Evolutionary conservation across 495 filamentous ascomycete species (phyloP), one percentile per base, ranked within the genome.

Genomic region (Xylaria cubensis): DNA sequence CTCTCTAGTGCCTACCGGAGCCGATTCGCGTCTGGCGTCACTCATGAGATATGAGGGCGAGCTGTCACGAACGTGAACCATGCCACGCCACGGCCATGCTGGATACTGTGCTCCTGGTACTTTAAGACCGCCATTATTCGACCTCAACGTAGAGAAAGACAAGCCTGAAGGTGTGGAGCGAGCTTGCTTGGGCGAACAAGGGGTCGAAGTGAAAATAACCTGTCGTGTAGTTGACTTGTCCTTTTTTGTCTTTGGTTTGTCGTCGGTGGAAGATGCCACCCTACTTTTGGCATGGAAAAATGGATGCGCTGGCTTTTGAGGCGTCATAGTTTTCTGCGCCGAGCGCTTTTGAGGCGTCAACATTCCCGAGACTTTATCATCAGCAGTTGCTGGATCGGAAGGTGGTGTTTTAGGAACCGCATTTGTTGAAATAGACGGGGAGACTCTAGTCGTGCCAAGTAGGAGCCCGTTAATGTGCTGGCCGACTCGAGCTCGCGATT

Each of bases 291-390:
- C 85, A 6, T 85, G 65, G 76, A 97, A 97, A 76, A 97, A 97
- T 0, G 94, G 94, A 82, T 97, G 94, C 0, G 92, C 91, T 3
- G 87, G 71, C 76, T 93, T 97, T 29, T 80, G 66, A 41, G 88
- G 80, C 41, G 79, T 29, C 4, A 24, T 29, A 29, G 26, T 29
- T 29, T 29, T 29, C 26, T 29, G 1, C 26, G 26, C 26, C 26
- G 26, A 29, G 26, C 26, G 71, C 76, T 93, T 97, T 29, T 80
- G 66, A 41, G 88, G 80, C 41, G 79, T 29, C 2, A 24, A 15
- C 9, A 55, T 53, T 19, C 0, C 21, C 9, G 46, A 24, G 39
- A 44, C 58, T 32, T 68, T 44, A 1, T 64, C 55, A 36, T 76
- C 41, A 21, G 12, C 24, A 42, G 15, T 46, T 13, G 69, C 59